Percentiles rank a stretch among this genome's conserved stretches.
Evolutionary conservation across 2,329 filamentous ascomycete species (phyloP).

Genomic region (Colletotrichum lentis): DNA sequence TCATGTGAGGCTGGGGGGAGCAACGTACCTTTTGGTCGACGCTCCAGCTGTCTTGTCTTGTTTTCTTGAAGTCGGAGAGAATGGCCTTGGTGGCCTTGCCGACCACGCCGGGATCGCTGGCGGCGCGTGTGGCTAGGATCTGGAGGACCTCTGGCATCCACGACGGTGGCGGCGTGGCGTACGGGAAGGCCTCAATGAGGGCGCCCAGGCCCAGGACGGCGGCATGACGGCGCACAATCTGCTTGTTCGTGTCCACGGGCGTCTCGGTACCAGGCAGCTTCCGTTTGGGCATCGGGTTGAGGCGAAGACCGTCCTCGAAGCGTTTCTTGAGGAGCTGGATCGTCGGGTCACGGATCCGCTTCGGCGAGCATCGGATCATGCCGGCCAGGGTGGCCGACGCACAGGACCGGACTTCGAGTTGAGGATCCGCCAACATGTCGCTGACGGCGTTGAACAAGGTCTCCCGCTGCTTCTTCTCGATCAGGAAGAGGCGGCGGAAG

Average conservation of each 20-base stretch:
- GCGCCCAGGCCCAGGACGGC: conserved; percentile 91
- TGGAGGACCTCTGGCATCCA: conserved; percentile 97
- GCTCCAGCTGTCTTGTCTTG: conserved; percentile 96
- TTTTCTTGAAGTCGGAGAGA: conserved; percentile 98
- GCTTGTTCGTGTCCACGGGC: conserved; percentile 73
- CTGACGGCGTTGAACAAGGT: conserved; percentile 91
- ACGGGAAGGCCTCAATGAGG: conserved; percentile 94
- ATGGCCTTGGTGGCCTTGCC: conserved; percentile 96
- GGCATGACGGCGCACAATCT: conserved; percentile 84
- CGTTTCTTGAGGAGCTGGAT: conserved; percentile 78
- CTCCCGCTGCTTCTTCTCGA: conserved; percentile 76
- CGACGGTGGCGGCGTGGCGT: conserved; percentile 85
- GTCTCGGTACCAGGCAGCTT: conserved; percentile 72
- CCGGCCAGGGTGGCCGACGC: conserved; percentile 93
- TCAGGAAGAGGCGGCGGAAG: conserved; percentile 93
- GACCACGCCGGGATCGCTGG: conserved; percentile 88
- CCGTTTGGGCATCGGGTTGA: conserved; percentile 86
- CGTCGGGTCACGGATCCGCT: conserved; percentile 78
- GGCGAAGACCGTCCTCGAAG: conserved; percentile 79
- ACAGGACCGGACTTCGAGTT: conserved; percentile 92
- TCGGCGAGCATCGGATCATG: conserved; percentile 96
- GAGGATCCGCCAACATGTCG: conserved; percentile 88
- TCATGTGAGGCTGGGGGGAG: neutral
- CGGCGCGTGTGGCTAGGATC: conserved; percentile 82
- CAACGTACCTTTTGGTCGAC: conserved; percentile 91